These are phyloP conservation scores for Ceratocystis papillata DNA, from an alignment of 2,329 filamentous ascomycete genomes.

Conservation along the genomic window DNA sequence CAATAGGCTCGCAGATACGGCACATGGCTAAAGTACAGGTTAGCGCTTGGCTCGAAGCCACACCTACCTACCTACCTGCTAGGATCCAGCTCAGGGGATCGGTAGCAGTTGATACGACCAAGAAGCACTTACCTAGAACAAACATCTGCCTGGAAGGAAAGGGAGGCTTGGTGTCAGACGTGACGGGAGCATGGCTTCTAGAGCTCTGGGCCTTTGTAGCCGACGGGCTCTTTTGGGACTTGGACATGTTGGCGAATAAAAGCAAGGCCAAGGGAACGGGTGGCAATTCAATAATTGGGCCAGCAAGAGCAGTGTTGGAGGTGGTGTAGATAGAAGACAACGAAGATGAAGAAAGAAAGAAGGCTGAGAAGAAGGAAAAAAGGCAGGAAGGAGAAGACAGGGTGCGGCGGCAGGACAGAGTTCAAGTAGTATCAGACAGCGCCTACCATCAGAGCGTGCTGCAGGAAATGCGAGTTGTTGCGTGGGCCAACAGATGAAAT, in stretches of 20 bases:
- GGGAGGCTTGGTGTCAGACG: slow-evolving; percentile 27
- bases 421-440: slow-evolving; percentile 9
- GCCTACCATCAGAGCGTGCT: not conserved
- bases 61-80: not conserved
- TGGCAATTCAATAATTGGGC: not conserved
- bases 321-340: not conserved
- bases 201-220: slow-evolving; percentile 2
- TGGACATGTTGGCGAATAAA: slow-evolving; percentile 3
- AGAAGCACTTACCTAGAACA: slow-evolving; percentile 35
- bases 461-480: not conserved
- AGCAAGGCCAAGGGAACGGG: not conserved
- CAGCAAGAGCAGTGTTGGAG: not conserved
- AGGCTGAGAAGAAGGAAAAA: not conserved
- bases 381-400: not conserved
- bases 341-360: not conserved
- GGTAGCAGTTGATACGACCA: not conserved
- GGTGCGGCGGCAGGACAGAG: not conserved
- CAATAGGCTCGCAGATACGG: slow-evolving; percentile 95
- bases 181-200: not conserved
- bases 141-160: slow-evolving; percentile 36
- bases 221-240: slow-evolving; percentile 4
- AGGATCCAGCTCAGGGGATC: not conserved
- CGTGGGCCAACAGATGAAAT: not conserved
- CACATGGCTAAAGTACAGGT: slow-evolving; percentile 55
- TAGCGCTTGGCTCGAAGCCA: slow-evolving; percentile 18